Conservation (phyloP, 306 rosid species). For the Parietaria judaica region DNA sequence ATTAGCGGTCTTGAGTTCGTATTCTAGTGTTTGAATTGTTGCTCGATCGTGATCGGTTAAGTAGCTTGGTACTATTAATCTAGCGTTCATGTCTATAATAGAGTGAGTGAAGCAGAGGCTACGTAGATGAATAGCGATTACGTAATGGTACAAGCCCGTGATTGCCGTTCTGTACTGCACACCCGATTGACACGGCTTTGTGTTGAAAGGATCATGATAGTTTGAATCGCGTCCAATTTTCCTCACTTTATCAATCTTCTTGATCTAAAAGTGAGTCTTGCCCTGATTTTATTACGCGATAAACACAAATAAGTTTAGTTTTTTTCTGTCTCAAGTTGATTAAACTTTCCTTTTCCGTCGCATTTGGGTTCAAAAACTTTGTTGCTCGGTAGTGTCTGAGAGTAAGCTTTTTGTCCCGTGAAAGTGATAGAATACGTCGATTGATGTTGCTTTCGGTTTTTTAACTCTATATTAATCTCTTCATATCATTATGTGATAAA, state of each 20-base stretch:
- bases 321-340: no score
- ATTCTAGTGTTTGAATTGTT: neutral
- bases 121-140: neutral
- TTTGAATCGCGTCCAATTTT: neutral
- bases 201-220: neutral
- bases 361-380: no score
- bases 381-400: no score
- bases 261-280: neutral
- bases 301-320: neutral
- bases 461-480: neutral
- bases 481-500: no score
- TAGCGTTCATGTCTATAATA: neutral
- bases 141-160: no score
- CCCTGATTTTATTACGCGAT: no score
- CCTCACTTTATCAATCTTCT: neutral
- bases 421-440: no score
- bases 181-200: neutral
- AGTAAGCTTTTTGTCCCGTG: no score
- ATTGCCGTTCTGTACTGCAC: neutral
- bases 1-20: neutral
- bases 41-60: no score
- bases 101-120: neutral
- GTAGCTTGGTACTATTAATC: no score
- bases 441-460: no score
- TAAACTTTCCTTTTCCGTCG: no score